Conservation (phyloP, 768 basidiomycete genomes). For the Leccinellum rugosiceps region DNA sequence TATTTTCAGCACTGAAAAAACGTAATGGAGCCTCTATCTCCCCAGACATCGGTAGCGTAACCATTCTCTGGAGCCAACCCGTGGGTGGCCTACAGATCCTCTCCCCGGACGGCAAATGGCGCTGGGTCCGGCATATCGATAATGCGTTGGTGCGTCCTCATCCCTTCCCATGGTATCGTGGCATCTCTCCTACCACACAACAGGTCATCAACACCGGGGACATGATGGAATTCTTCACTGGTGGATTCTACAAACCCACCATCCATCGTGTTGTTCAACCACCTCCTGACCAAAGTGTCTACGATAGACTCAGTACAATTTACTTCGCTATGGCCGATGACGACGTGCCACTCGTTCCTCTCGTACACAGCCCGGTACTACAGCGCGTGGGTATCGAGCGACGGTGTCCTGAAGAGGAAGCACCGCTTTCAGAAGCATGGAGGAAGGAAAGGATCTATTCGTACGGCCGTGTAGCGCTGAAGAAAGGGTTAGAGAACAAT, state of each 20-base stretch:
- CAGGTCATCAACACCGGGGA: slow-evolving; percentile 62
- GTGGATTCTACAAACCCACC: slow-evolving; percentile 55
- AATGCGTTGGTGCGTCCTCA: slow-evolving; percentile 45
- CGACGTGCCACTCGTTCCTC: slow-evolving; percentile 43
- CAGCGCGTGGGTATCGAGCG: slow-evolving; percentile 39
- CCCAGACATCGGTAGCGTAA: slow-evolving; percentile 52
- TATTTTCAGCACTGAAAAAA: neutral
- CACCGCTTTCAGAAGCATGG: slow-evolving; percentile 51
- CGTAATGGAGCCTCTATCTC: slow-evolving; percentile 35
- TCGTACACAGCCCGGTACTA: slow-evolving; percentile 46
- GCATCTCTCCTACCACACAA: neutral
- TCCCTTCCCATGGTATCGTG: neutral
- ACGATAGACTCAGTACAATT: slow-evolving; percentile 51
- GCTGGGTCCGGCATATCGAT: slow-evolving; percentile 55
- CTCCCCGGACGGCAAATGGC: slow-evolving; percentile 49
- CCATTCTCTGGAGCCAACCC: slow-evolving; percentile 59
- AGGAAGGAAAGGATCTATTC: slow-evolving; percentile 46
- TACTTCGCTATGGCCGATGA: slow-evolving; percentile 57
- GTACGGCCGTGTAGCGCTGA: slow-evolving; percentile 47
- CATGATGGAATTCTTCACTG: slow-evolving; percentile 54
- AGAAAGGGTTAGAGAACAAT: slow-evolving; percentile 35
- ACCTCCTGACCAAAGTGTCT: slow-evolving; percentile 45
- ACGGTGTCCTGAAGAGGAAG: slow-evolving; percentile 36
- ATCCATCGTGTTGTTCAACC: slow-evolving; percentile 62
- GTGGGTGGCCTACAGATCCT: slow-evolving; percentile 56